Percentiles rank a stretch among this genome's conserved stretches.
Evolutionary conservation across 2,329 filamentous ascomycete genomes (phyloP).

Genomic region (Aaosphaeria pasadenensis): DNA sequence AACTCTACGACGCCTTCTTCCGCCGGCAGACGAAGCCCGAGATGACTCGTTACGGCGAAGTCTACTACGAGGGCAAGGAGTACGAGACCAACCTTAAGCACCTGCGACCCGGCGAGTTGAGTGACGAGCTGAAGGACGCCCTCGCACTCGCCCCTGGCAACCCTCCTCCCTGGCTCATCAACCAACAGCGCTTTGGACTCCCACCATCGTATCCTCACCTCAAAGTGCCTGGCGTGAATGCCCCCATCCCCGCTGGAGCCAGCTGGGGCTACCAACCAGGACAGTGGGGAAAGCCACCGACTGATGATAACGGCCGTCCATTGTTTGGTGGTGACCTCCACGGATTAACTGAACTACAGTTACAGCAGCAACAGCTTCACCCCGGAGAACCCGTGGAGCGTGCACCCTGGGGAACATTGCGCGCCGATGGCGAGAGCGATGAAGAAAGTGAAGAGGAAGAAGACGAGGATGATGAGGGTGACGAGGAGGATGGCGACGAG

Average conservation of each 20-base stretch:
- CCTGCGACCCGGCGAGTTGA: constrained; percentile 84
- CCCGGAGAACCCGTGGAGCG: constrained; percentile 78
- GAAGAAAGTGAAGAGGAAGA: constrained; percentile 58
- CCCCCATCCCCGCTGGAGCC: constrained; percentile 82
- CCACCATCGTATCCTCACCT: constrained; percentile 94
- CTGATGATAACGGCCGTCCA: constrained; percentile 88
- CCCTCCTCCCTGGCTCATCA: constrained; percentile 95
- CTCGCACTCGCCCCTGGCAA: constrained; percentile 90
- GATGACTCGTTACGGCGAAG: constrained; percentile 90
- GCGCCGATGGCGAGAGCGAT: constrained; percentile 67
- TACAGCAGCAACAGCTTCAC: constrained; percentile 53
- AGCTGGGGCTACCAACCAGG: constrained; percentile 95
- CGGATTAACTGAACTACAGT: constrained; percentile 66
- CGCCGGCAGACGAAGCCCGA: constrained; percentile 94
- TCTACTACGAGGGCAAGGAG: constrained; percentile 99
- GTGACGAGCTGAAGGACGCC: constrained; percentile 85
- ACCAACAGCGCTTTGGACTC: constrained; percentile 89
- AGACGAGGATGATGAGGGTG: constrained; percentile 67
- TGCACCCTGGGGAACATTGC: constrained; percentile 87
- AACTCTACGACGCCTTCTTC: constrained; percentile 98
- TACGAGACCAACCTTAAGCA: constrained; percentile 93
- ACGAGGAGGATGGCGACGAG: constrained; percentile 64
- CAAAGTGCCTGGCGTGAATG: constrained; percentile 91
- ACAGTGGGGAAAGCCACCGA: constrained; percentile 92
- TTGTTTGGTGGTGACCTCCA: constrained; percentile 95